These are phyloP conservation scores for Euphrasia confusa DNA, from an alignment of 257 asterid genomes.

Conservation along the genomic window DNA sequence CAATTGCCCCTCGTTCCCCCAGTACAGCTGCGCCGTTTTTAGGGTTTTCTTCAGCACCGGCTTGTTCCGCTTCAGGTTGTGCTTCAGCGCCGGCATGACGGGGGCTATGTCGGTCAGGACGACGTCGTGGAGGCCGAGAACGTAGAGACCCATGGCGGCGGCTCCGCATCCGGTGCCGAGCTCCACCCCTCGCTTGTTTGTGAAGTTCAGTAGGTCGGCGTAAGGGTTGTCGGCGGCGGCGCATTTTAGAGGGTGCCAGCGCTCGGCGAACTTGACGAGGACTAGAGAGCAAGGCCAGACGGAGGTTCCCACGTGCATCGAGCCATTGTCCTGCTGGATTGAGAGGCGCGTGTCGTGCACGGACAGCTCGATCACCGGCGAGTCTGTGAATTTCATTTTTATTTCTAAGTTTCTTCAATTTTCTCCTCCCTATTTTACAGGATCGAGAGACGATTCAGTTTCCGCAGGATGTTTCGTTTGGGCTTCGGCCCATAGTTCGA, in stretches of 20 bases:
- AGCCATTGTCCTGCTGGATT: slow-evolving; percentile 84
- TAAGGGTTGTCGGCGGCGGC: slow-evolving; percentile 60
- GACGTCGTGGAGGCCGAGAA: slow-evolving; percentile 70
- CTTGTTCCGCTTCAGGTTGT: slow-evolving; percentile 77
- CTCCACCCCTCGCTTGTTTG: slow-evolving; percentile 69
- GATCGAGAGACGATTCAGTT: background rate
- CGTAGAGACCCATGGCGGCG: slow-evolving; percentile 74
- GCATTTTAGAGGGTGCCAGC: slow-evolving; percentile 60
- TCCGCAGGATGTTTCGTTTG: background rate
- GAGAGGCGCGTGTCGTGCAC: slow-evolving; percentile 55
- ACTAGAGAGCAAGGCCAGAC: slow-evolving; percentile 95
- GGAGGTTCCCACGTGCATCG: slow-evolving; percentile 98
- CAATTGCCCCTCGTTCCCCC: slow-evolving; percentile 71
- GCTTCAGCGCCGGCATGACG: slow-evolving; percentile 92
- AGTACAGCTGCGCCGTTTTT: slow-evolving; percentile 63
- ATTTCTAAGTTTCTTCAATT: background rate
- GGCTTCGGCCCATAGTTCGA: background rate
- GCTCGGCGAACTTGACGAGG: slow-evolving; percentile 89
- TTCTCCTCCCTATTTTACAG: background rate
- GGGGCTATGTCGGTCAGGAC: slow-evolving; percentile 83
- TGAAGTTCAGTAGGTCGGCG: slow-evolving; percentile 59
- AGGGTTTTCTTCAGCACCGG: slow-evolving; percentile 51
- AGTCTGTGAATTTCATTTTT: slow-evolving; percentile 75
- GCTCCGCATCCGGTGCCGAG: slow-evolving; percentile 92
- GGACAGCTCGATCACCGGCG: slow-evolving; percentile 75